A percentile compares a stretch with the other conserved stretches of the same genome.
Evolutionary conservation across 306 rosid genomes (phyloP).

Genomic region (Senna siamea): DNA sequence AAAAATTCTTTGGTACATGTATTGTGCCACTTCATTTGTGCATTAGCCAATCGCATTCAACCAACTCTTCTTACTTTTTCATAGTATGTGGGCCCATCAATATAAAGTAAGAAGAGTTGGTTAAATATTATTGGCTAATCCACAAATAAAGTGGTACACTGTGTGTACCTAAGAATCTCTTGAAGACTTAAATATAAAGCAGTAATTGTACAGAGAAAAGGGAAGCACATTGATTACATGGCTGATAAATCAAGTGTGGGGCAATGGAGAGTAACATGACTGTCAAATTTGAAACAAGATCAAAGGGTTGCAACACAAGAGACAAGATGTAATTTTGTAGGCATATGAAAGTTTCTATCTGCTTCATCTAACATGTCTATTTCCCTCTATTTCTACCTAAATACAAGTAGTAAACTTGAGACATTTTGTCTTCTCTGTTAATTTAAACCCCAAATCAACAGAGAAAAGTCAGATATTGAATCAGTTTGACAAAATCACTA

Average conservation of each 20-base stretch:
- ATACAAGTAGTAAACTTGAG: not conserved
- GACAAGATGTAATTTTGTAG: not conserved
- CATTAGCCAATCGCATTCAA: too few relatives aligned
- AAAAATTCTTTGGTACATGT: too few relatives aligned
- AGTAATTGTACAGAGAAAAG: too few relatives aligned
- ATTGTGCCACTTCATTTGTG: too few relatives aligned
- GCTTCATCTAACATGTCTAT: not conserved
- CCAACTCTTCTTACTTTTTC: too few relatives aligned
- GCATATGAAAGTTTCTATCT: not conserved
- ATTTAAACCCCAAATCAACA: not conserved
- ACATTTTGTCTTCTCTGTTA: not conserved
- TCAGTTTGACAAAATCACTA: not conserved
- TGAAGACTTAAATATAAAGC: too few relatives aligned
- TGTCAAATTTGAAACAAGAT: not conserved
- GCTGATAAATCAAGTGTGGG: not conserved
- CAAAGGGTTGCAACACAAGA: not conserved
- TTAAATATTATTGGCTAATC: too few relatives aligned
- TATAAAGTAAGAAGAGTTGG: too few relatives aligned
- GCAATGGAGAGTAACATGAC: not conserved
- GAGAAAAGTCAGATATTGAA: not conserved
- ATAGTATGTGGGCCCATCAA: too few relatives aligned
- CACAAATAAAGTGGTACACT: too few relatives aligned
- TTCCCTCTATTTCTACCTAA: not conserved
- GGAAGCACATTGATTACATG: not conserved
- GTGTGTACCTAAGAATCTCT: too few relatives aligned